These are phyloP conservation scores for Coleophoma crateriformis DNA, from an alignment of 2,329 filamentous ascomycete species.

Conservation along the genomic window DNA sequence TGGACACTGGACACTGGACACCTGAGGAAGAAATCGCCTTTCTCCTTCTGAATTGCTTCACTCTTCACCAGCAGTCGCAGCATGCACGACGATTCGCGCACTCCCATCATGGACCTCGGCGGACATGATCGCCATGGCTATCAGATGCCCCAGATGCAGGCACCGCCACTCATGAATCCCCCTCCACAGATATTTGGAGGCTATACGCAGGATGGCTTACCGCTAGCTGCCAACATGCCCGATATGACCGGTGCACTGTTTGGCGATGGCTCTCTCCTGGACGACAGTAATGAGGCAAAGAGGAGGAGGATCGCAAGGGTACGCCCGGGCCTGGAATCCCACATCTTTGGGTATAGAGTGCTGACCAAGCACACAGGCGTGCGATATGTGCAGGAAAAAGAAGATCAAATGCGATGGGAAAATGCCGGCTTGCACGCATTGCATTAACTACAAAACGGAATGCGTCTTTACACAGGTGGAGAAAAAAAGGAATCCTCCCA, in stretches of 20 bases:
- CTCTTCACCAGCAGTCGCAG: background rate
- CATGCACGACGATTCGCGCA: conserved; percentile 6
- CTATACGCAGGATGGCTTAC: conserved; percentile 54
- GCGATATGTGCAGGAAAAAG: conserved; percentile 80
- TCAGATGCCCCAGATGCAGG: conserved; percentile 54
- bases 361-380: conserved; percentile 41
- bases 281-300: conserved; percentile 73
- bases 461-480: conserved; percentile 97
- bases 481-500: conserved; percentile 96
- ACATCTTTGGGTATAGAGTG: background rate
- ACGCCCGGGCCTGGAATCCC: conserved; percentile 29
- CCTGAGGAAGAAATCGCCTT: too few species aligned
- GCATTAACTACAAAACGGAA: conserved; percentile 95
- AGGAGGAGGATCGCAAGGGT: conserved; percentile 54
- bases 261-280: conserved; percentile 49
- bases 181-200: conserved; percentile 65
- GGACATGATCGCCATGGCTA: conserved; percentile 39
- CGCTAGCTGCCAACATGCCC: conserved; percentile 48
- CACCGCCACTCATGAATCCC: conserved; percentile 57
- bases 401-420: conserved; percentile 99
- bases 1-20: too few species aligned
- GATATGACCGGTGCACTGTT: conserved; percentile 58
- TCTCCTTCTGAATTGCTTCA: background rate
- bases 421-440: conserved; percentile 90
- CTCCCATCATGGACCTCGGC: conserved; percentile 17